These are phyloP conservation scores for Oryza brachyantha DNA, from an alignment of 176 grass and related monocot genomes.

Conservation along the genomic window DNA sequence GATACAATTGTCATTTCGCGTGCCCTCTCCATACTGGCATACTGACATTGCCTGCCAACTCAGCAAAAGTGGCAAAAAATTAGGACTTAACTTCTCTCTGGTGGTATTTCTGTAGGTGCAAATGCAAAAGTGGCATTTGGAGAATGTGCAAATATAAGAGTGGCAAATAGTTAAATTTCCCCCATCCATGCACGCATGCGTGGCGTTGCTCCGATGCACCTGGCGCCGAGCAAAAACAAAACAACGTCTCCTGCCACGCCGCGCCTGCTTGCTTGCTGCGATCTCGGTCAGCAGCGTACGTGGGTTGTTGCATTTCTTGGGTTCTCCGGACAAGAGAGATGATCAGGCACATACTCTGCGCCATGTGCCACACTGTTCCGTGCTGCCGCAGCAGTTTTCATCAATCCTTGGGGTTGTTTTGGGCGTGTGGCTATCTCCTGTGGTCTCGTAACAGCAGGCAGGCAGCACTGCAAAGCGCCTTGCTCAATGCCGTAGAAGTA, in stretches of 20 bases:
- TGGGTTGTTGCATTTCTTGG: slow-evolving; percentile 9
- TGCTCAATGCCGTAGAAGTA: not conserved
- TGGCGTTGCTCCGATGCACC: not conserved
- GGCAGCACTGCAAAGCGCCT: not conserved
- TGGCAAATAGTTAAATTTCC: too few relatives aligned
- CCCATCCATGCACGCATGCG: not conserved
- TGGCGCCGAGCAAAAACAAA: not conserved
- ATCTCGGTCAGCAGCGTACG: slow-evolving; percentile 16
- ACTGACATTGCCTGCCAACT: too few relatives aligned
- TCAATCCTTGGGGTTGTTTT: not conserved
- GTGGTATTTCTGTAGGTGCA: too few relatives aligned
- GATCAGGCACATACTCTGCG: not conserved
- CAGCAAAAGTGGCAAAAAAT: too few relatives aligned
- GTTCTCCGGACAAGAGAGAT: not conserved
- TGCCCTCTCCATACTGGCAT: too few relatives aligned
- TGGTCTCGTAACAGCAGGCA: not conserved
- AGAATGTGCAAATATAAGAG: too few relatives aligned
- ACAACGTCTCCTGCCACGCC: not conserved
- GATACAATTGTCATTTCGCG: too few relatives aligned
- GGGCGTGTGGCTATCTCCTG: not conserved
- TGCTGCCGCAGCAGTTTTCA: not conserved
- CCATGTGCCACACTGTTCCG: not conserved
- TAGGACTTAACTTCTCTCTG: too few relatives aligned
- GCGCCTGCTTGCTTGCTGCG: too few relatives aligned
- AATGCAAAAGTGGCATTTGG: too few relatives aligned